Evolutionary conservation across 2,329 filamentous ascomycete genomes (phyloP).

Genomic region (Alternaria gaisen): DNA sequence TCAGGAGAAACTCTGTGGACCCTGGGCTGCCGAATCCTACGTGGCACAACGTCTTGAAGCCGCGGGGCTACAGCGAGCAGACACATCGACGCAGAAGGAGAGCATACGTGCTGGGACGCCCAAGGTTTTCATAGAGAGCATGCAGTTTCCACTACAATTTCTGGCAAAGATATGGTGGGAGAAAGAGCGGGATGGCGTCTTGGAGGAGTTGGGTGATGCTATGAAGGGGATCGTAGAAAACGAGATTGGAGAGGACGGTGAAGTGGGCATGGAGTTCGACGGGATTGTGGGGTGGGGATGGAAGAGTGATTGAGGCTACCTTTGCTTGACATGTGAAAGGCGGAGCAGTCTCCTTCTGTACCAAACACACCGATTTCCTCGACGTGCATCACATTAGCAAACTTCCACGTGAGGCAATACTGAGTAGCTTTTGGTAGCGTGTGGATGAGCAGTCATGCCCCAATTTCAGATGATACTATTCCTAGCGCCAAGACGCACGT

Average conservation of each 20-base stretch:
- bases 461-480: constrained; percentile 21
- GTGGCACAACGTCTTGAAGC: constrained; percentile 24
- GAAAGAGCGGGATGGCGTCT: constrained; percentile 20
- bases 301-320: constrained; percentile 17
- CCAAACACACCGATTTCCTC: not conserved
- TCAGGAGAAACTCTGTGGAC: constrained; percentile 8
- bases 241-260: constrained; percentile 21
- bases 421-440: not conserved
- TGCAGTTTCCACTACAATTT: constrained; percentile 29
- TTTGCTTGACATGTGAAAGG: not conserved
- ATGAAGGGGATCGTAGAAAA: constrained; percentile 4
- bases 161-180: constrained; percentile 28
- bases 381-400: not conserved
- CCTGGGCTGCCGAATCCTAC: constrained; percentile 22
- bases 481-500: constrained; percentile 18
- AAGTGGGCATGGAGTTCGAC: constrained; percentile 24
- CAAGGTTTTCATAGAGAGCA: constrained; percentile 22
- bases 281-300: constrained; percentile 26
- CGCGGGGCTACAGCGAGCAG: constrained; percentile 27
- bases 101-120: constrained; percentile 23
- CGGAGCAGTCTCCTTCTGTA: not conserved
- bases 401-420: not conserved
- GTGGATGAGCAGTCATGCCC: constrained; percentile 15
- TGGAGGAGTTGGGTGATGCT: constrained; percentile 18
- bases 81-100: constrained; percentile 14